Base-by-base conservation (phyloP, 2,329 filamentous ascomycete genomes). In the Epichloe festucae region DNA sequence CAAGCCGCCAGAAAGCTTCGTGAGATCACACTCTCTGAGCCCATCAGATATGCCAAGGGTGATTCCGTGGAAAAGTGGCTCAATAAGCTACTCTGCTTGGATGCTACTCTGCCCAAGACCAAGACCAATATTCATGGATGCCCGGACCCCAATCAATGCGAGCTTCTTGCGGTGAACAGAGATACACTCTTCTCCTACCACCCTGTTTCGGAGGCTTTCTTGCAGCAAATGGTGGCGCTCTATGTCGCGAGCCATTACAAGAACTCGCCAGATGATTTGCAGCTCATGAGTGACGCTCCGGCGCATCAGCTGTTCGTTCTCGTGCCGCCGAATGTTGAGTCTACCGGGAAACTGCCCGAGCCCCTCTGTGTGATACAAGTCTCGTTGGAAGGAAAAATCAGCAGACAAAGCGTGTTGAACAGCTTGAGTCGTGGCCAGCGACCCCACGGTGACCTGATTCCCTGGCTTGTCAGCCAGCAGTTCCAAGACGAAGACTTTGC, bases 181-280 rank as follows among this genome's bases (percentile, higher is more conserved):
- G 93, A 98, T 70, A 97, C 91, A 8, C 79, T 98, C 14, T 98
- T 98, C 72, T 97, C 91, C 12, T 98, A 94, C 74, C 93, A 98
- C 62, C 89, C 90, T 3, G 89, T 97, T 19, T 94, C 93, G 2
- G 93, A 98, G 67, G 93, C 90, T 63, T 97, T 98, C 70, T 72
- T 98, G 51, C 93, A 98, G 66, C 89, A 95, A 61, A 96, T 98
- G 89, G 91, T 98, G 70, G 89, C 90, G 1, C 78, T 98, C 2
- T 98, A 97, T 61, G 94, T 98, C 31, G 89, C 93, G 31, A 95
- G 89, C 50, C 89, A 95, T 68, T 96, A 98, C 75, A 97, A 97
- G 70, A 98, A 98, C 70, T 89, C 90, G 0, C 93, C 93, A 0
- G 95, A 98, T 61, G 93, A 98, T 62, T 77, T 98, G n/a, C 93